These are phyloP conservation scores for Chara braunii DNA, from an alignment of 139 green algal species.

Conservation along the genomic window DNA sequence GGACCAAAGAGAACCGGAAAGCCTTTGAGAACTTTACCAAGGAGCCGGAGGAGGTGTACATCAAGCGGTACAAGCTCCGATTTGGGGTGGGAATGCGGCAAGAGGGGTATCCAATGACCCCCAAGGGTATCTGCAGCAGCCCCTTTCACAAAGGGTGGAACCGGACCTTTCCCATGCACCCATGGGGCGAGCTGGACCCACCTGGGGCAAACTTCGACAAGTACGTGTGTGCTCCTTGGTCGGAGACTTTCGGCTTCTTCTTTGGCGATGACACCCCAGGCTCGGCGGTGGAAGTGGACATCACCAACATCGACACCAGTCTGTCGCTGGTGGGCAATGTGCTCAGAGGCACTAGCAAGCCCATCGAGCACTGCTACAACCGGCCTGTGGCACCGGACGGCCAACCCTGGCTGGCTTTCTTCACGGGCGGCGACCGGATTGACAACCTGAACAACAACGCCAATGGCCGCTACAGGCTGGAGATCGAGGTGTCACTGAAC, in stretches of 20 bases:
- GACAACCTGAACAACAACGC: slow-evolving; percentile 42
- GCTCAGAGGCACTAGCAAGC: slow-evolving; percentile 4
- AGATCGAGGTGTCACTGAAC: slow-evolving; percentile 24
- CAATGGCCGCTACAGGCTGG: slow-evolving; percentile 28
- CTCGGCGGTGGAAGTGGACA: slow-evolving; percentile 1
- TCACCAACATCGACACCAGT: background rate
- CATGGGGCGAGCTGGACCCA: background rate
- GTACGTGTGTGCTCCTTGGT: slow-evolving; percentile 24
- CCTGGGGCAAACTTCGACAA: background rate
- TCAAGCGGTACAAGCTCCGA: background rate
- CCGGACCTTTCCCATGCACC: background rate
- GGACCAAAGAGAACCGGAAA: background rate
- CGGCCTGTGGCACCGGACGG: background rate
- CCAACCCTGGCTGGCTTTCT: slow-evolving; percentile 31
- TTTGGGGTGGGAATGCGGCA: background rate
- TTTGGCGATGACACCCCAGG: slow-evolving; percentile 20
- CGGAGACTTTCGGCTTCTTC: slow-evolving; percentile 40
- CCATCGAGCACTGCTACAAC: slow-evolving; percentile 4
- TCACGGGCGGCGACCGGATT: slow-evolving; percentile 37
- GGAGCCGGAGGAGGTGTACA: background rate
- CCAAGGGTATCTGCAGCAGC: background rate
- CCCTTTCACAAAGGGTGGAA: background rate
- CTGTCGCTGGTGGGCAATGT: slow-evolving; percentile 12
- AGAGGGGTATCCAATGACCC: background rate
- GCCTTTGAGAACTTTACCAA: background rate